Evolutionary conservation across 2,329 filamentous ascomycete species (phyloP).

Genomic region (Nigrograna mackinnonii): DNA sequence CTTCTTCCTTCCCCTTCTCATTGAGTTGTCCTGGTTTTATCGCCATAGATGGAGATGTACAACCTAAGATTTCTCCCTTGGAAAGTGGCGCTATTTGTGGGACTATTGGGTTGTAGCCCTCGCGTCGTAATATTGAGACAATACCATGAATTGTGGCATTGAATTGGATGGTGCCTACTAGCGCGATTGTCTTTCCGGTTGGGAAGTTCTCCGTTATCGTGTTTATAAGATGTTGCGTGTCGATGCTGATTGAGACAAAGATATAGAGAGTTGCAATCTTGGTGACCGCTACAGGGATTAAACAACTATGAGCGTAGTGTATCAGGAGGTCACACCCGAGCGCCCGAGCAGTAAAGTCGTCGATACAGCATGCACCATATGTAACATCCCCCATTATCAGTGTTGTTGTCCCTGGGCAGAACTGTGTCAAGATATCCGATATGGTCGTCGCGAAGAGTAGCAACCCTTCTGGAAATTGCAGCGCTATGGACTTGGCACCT

Average conservation of each 20-base stretch:
- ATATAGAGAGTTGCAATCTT: slow-evolving; percentile 97
- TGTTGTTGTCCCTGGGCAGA: slow-evolving; percentile 89
- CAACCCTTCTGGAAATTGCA: slow-evolving; percentile 97
- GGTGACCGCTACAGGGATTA: slow-evolving; percentile 95
- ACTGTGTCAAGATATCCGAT: slow-evolving; percentile 92
- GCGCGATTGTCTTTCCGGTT: slow-evolving; percentile 81
- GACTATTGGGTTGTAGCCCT: slow-evolving; percentile 83
- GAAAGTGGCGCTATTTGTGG: slow-evolving; percentile 92
- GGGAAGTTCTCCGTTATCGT: slow-evolving; percentile 89
- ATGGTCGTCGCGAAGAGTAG: slow-evolving; percentile 96
- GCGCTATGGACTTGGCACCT: slow-evolving; percentile 78
- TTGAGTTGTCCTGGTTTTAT: slow-evolving; percentile 36
- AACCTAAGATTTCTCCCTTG: slow-evolving; percentile 96
- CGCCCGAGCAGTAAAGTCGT: slow-evolving; percentile 94
- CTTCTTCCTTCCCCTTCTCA: slow-evolving; percentile 51
- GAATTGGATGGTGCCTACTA: slow-evolving; percentile 98
- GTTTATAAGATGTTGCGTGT: slow-evolving; percentile 82
- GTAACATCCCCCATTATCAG: slow-evolving; percentile 99
- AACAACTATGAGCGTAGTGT: slow-evolving; percentile 95
- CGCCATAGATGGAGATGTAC: slow-evolving; percentile 73
- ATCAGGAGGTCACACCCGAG: slow-evolving; percentile 92
- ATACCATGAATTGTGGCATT: slow-evolving; percentile 94
- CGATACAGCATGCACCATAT: slow-evolving; percentile 97
- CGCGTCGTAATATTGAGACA: slow-evolving; percentile 73
- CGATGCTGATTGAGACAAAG: slow-evolving; percentile 97